These are phyloP conservation scores for Tuber brumale DNA, from an alignment of 495 filamentous ascomycete genomes.

Conservation along the genomic window DNA sequence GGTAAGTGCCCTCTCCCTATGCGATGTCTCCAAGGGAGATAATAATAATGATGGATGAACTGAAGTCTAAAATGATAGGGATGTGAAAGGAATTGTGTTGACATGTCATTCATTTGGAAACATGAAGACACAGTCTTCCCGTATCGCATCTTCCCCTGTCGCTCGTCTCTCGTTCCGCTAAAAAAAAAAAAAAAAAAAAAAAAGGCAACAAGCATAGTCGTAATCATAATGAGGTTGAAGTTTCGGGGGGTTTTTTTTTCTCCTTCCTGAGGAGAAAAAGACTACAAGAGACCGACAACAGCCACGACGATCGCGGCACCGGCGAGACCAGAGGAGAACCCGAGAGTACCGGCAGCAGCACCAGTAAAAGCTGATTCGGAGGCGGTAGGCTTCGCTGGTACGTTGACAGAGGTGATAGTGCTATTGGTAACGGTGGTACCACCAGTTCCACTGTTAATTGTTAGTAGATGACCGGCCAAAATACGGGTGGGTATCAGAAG, in stretches of 20 bases:
- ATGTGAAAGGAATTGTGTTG: slow-evolving; percentile 1
- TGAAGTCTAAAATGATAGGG: background rate
- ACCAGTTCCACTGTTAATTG: background rate
- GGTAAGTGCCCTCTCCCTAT: background rate
- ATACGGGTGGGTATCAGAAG: background rate
- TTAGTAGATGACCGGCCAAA: background rate
- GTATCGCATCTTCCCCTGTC: background rate
- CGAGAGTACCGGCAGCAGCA: slow-evolving; percentile 12
- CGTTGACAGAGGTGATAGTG: slow-evolving; percentile 1
- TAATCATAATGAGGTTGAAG: background rate
- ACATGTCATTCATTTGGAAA: background rate
- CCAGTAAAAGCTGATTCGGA: slow-evolving; percentile 6
- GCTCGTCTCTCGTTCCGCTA: background rate
- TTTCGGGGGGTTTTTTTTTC: background rate
- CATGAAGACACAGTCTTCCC: background rate
- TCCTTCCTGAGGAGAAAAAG: background rate
- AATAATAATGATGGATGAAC: background rate
- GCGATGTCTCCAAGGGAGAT: no score
- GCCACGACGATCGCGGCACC: slow-evolving; percentile 18
- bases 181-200: background rate
- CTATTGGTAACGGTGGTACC: slow-evolving; percentile 7
- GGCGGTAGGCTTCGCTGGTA: slow-evolving; percentile 7
- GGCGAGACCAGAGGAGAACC: slow-evolving; percentile 16
- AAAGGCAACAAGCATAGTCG: slow-evolving; percentile 1
- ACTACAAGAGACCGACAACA: slow-evolving; percentile 22